Conservation (phyloP, 352 stramenopile genomes). For the Phytophthora boehmeriae region DNA sequence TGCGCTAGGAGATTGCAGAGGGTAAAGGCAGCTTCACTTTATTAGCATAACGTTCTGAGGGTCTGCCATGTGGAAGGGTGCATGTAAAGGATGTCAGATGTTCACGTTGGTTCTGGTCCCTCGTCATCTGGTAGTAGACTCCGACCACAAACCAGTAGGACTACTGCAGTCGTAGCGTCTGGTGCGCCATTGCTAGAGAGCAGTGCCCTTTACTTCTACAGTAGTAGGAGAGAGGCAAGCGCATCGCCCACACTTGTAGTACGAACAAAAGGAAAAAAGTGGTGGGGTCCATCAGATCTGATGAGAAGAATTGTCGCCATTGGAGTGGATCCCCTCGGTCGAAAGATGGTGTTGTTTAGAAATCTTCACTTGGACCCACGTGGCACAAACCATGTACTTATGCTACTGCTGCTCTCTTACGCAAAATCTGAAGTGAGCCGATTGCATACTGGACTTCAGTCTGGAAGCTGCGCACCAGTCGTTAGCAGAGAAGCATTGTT, state of each 20-base stretch:
- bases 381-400: no score
- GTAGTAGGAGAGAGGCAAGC: no score
- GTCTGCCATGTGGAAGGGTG: not conserved
- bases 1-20: slow-evolving; percentile 2
- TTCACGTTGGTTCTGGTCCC: no score
- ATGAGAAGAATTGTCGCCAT: slow-evolving; percentile 43
- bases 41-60: not conserved
- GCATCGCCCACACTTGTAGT: not conserved
- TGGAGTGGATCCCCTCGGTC: slow-evolving; percentile 46
- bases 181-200: no score
- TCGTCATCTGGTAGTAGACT: no score
- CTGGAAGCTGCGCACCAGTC: no score
- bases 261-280: not conserved
- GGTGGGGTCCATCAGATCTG: slow-evolving; percentile 47
- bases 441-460: no score
- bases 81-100: not conserved
- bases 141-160: not conserved
- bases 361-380: slow-evolving; percentile 40
- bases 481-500: no score
- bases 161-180: not conserved
- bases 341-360: slow-evolving; percentile 53
- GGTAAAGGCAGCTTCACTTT: not conserved
- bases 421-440: no score
- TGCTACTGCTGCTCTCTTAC: no score
- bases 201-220: no score